Evolutionary conservation across 306 rosid species (phyloP).

Genomic region (Luffa acutangula): DNA sequence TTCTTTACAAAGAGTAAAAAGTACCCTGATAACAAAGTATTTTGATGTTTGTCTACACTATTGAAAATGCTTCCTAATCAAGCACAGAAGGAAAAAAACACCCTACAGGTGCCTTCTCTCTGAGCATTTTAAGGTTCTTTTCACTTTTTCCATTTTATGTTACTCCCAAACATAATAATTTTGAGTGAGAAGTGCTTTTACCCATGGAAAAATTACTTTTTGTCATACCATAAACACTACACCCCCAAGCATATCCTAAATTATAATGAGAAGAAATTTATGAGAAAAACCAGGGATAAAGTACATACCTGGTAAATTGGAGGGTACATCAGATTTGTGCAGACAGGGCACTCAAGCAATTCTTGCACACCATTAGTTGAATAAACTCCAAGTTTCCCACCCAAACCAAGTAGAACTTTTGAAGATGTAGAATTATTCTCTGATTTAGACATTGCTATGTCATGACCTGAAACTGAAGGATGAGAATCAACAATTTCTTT

Average conservation of each 20-base stretch:
- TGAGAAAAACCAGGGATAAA: background rate
- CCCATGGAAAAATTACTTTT: background rate
- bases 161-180: background rate
- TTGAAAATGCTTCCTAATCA: background rate
- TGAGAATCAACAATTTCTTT: slow-evolving; percentile 56
- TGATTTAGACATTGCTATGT: slow-evolving; percentile 38
- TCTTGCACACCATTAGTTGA: slow-evolving; percentile 75
- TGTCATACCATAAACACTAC: background rate
- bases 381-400: slow-evolving; percentile 43
- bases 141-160: background rate
- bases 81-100: background rate
- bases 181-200: background rate
- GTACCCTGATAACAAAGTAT: background rate
- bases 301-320: slow-evolving; percentile 80
- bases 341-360: slow-evolving; percentile 80
- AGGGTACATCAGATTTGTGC: slow-evolving; percentile 83
- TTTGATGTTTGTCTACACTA: background rate
- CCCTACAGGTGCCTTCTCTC: background rate
- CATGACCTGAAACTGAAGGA: slow-evolving; percentile 40
- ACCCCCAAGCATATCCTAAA: background rate
- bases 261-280: background rate
- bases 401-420: slow-evolving; percentile 31
- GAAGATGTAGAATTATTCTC: slow-evolving; percentile 34
- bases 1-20: background rate
- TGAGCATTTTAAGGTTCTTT: background rate